phyloP scores from a whole-genome alignment of 371 early-diverging fungal species.

The Batkoa obscura region DNA sequence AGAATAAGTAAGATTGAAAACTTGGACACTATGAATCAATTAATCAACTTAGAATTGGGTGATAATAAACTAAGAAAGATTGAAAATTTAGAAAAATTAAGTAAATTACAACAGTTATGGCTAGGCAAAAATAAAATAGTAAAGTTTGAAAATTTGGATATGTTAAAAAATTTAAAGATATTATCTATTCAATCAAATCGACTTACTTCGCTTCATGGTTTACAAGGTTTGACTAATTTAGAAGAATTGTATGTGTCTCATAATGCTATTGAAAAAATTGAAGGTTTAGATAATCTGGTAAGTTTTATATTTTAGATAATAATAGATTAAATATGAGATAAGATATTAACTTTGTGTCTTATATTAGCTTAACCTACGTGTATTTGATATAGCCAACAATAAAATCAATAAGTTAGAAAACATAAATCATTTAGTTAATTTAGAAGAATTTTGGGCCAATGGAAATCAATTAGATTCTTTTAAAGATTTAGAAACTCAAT shows the following conservation, averaged over 20 bases:
- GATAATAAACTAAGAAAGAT: conserved; percentile 80
- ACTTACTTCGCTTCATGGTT: conserved; percentile 45
- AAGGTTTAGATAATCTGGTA: conserved; percentile 60
- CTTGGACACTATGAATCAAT: conserved; percentile 32
- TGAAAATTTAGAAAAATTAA: conserved; percentile 60
- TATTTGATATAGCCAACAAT: conserved; percentile 75
- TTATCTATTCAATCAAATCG: conserved; percentile 71
- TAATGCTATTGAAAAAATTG: conserved; percentile 57
- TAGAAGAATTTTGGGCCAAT: conserved; percentile 85
- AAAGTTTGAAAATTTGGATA: conserved; percentile 32
- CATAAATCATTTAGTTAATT: conserved; percentile 33
- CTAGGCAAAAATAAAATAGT: conserved; percentile 94
- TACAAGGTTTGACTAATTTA: conserved; percentile 40
- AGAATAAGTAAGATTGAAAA: conserved; percentile 58
- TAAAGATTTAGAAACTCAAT: conserved; percentile 51
- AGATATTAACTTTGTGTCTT: too few species aligned
- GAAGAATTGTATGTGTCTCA: conserved; percentile 85
- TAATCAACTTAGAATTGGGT: conserved; percentile 79
- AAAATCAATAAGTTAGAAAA: conserved; percentile 54
- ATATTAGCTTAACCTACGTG: conserved; percentile 34
- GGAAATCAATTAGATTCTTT: conserved; percentile 60
- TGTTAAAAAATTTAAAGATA: conserved; percentile 37
- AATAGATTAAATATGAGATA: too few species aligned
- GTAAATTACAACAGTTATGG: conserved; percentile 70
- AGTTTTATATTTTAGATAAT: not conserved